phyloP scores from a whole-genome alignment of 768 basidiomycete genomes.

The Collybia nuda region DNA sequence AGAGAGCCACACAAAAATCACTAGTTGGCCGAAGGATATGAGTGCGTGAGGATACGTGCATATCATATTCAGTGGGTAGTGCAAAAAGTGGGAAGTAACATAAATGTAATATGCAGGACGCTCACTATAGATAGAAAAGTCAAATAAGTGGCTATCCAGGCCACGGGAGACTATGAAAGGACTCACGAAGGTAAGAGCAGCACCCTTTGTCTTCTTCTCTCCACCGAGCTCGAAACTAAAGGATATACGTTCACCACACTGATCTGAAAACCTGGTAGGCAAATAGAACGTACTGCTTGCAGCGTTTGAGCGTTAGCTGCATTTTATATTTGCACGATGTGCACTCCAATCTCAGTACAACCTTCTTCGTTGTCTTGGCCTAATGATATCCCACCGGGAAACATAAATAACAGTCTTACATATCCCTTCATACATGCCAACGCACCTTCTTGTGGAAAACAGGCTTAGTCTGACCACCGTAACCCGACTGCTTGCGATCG shows the following conservation, averaged over 20 bases:
- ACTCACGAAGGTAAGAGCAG: constrained; percentile 91
- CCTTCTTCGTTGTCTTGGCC: constrained; percentile 99
- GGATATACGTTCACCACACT: not conserved
- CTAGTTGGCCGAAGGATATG: too few species aligned
- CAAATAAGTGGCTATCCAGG: not conserved
- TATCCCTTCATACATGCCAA: not conserved
- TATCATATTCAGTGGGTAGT: constrained; percentile 20
- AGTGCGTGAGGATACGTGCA: constrained; percentile 5
- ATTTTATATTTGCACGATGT: constrained; percentile 98
- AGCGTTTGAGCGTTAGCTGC: constrained; percentile 94
- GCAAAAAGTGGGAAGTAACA: constrained; percentile 11
- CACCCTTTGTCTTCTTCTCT: constrained; percentile 99
- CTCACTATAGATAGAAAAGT: constrained; percentile 14
- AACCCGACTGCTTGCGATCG: constrained; percentile 97
- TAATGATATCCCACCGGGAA: constrained; percentile 23
- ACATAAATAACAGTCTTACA: not conserved
- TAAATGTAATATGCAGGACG: constrained; percentile 16
- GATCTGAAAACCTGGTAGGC: not conserved
- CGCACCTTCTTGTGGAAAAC: constrained; percentile 99
- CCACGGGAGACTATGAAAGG: not conserved
- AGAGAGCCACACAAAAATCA: too few species aligned
- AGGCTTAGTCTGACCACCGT: constrained; percentile 99
- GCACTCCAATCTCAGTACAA: constrained; percentile 97
- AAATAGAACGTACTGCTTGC: constrained; percentile 85
- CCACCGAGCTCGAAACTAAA: constrained; percentile 97